phyloP scores from a whole-genome alignment of 2,329 filamentous ascomycete species.

The Pyricularia grisea region DNA sequence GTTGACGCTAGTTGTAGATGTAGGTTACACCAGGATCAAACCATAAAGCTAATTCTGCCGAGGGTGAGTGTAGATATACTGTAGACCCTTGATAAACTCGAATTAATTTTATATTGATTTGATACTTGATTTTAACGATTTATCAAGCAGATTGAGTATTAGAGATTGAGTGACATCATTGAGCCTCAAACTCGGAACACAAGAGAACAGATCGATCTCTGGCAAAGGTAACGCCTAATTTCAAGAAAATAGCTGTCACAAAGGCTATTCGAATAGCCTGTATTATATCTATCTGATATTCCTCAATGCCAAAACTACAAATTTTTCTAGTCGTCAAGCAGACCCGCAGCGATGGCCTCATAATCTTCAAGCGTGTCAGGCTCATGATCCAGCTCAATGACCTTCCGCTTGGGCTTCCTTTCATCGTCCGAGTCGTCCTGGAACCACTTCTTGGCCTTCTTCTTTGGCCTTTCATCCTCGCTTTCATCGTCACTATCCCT shows the following conservation, averaged over 20 bases:
- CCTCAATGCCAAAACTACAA: not conserved
- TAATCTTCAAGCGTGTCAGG: conserved; percentile 73
- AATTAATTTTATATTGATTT: too few relatives aligned
- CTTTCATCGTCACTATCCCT: conserved; percentile 21
- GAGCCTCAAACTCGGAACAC: not conserved
- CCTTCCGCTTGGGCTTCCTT: conserved; percentile 35
- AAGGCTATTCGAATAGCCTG: not conserved
- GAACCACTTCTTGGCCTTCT: conserved; percentile 74
- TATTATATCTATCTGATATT: not conserved
- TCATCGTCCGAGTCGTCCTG: conserved; percentile 52
- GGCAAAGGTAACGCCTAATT: not conserved
- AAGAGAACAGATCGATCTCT: not conserved
- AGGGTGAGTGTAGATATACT: too few relatives aligned
- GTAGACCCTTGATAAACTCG: too few relatives aligned
- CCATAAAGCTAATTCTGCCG: too few relatives aligned
- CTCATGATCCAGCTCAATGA: conserved; percentile 55
- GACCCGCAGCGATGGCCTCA: conserved; percentile 64
- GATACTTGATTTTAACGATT: too few relatives aligned
- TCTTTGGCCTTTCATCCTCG: conserved; percentile 35
- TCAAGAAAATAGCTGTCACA: not conserved
- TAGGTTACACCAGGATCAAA: not conserved
- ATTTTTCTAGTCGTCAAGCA: conserved; percentile 39
- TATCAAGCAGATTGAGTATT: too few relatives aligned
- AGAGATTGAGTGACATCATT: too few relatives aligned
- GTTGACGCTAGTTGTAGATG: not conserved